These are phyloP conservation scores for Termitomyces bulborhizus DNA, from an alignment of 768 basidiomycete species.

Conservation along the genomic window DNA sequence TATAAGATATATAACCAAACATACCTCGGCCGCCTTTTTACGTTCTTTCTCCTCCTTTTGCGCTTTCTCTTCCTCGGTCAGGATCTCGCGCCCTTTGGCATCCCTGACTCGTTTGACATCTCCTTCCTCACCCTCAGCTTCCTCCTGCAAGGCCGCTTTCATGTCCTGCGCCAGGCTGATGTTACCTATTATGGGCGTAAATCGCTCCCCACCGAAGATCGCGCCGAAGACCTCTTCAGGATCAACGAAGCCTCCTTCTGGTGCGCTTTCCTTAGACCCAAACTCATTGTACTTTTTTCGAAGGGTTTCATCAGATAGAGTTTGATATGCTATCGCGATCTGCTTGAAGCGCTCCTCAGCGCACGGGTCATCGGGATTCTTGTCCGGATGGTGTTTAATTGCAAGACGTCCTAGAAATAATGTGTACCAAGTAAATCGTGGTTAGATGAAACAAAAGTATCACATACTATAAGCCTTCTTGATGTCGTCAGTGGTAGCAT, in stretches of 20 bases:
- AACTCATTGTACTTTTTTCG: slow-evolving; percentile 90
- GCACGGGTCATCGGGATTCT: slow-evolving; percentile 80
- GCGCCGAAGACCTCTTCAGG: slow-evolving; percentile 78
- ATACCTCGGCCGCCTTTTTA: slow-evolving; percentile 67
- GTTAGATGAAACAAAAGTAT: background rate
- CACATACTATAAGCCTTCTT: slow-evolving; percentile 85
- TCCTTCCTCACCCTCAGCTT: slow-evolving; percentile 49
- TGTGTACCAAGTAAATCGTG: background rate
- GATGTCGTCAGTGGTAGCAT: slow-evolving; percentile 77
- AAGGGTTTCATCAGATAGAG: slow-evolving; percentile 69
- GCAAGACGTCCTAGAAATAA: slow-evolving; percentile 59
- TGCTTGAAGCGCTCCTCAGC: slow-evolving; percentile 89
- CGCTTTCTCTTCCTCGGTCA: slow-evolving; percentile 67
- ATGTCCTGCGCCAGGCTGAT: slow-evolving; percentile 87
- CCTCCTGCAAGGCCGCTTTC: slow-evolving; percentile 89
- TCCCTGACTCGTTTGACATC: slow-evolving; percentile 52
- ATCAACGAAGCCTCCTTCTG: slow-evolving; percentile 84
- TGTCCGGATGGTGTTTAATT: slow-evolving; percentile 90
- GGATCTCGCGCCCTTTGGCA: slow-evolving; percentile 43
- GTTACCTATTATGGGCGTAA: slow-evolving; percentile 81
- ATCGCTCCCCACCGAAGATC: slow-evolving; percentile 86
- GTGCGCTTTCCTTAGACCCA: slow-evolving; percentile 75
- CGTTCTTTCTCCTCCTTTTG: slow-evolving; percentile 68
- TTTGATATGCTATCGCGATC: slow-evolving; percentile 87
- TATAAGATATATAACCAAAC: background rate